Percentiles rank a stretch among this genome's conserved stretches.
These are phyloP conservation scores for Anisodus acutangulus DNA, from an alignment of 257 asterid genomes.

Conservation along the genomic window DNA sequence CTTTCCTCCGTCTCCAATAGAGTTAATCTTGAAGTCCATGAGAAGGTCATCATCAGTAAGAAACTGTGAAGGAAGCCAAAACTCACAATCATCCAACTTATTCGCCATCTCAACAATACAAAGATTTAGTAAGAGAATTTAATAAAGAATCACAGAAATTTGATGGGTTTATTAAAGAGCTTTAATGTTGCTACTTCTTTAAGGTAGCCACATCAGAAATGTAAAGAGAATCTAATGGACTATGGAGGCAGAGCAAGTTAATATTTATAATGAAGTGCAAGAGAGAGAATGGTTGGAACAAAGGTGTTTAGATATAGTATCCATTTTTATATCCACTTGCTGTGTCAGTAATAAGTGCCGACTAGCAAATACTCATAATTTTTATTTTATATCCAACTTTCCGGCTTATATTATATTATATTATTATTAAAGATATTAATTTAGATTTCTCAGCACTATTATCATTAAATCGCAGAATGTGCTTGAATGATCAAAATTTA, in stretches of 20 bases:
- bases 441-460: too few relatives aligned
- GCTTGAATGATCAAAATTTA: too few relatives aligned
- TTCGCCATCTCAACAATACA: constrained; percentile 34
- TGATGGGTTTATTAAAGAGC: not conserved
- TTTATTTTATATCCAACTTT: too few relatives aligned
- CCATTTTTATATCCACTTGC: constrained; percentile 4
- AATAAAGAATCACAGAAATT: not conserved
- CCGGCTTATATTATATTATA: too few relatives aligned
- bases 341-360: not conserved
- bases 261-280: not conserved
- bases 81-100: constrained; percentile 40
- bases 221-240: not conserved
- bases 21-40: constrained; percentile 15
- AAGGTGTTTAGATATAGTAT: not conserved
- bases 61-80: constrained; percentile 53
- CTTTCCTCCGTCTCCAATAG: not conserved
- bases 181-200: constrained; percentile 31
- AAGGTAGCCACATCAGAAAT: constrained; percentile 14
- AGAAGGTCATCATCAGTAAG: constrained; percentile 36
- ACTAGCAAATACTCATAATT: too few relatives aligned
- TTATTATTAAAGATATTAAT: too few relatives aligned
- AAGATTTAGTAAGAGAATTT: not conserved
- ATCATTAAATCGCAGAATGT: too few relatives aligned
- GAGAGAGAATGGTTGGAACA: not conserved
- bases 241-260: not conserved